Conservation (phyloP, 495 filamentous ascomycete species). For the Staphylotrichum tortipilum region DNA sequence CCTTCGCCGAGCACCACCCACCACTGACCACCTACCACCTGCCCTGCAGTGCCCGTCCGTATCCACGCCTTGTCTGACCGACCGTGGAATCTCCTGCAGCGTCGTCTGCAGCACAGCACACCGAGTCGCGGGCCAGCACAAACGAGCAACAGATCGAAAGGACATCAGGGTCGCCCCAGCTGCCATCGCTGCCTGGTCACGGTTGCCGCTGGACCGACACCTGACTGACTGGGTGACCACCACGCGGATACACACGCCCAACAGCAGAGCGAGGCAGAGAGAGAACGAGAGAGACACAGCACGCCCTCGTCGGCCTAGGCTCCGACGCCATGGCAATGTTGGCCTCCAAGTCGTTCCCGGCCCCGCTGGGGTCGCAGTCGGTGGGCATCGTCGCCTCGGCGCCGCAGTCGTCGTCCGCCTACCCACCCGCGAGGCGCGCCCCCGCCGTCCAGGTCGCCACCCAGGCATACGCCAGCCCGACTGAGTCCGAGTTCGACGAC, state of each 20-base stretch:
- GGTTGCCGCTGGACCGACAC: no score
- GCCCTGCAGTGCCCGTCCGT: conserved; percentile 11
- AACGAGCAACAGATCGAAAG: no score
- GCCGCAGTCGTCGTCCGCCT: conserved; percentile 45
- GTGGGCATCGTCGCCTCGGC: conserved; percentile 45
- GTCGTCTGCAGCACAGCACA: conserved; percentile 4
- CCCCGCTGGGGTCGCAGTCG: conserved; percentile 49
- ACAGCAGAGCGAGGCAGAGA: no score
- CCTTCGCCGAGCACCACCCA: no score
- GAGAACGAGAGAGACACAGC: no score
- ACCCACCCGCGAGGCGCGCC: conserved; percentile 45
- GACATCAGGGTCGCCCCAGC: no score
- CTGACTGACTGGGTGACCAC: no score
- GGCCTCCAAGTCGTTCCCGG: conserved; percentile 73
- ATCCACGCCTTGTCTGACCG: conserved; percentile 10
- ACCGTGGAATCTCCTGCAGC: conserved; percentile 1
- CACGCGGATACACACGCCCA: not conserved
- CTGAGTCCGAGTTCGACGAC: conserved; percentile 94
- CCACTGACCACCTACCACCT: no score
- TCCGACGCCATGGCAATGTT: conserved; percentile 64
- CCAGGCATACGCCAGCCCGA: conserved; percentile 73
- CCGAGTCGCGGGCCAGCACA: no score
- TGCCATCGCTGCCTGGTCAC: no score
- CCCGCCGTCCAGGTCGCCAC: conserved; percentile 49
- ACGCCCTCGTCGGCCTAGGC: conserved; percentile 8